Evolutionary conservation across 495 filamentous ascomycete species (phyloP).

Genomic region (Penicillium roqueforti): DNA sequence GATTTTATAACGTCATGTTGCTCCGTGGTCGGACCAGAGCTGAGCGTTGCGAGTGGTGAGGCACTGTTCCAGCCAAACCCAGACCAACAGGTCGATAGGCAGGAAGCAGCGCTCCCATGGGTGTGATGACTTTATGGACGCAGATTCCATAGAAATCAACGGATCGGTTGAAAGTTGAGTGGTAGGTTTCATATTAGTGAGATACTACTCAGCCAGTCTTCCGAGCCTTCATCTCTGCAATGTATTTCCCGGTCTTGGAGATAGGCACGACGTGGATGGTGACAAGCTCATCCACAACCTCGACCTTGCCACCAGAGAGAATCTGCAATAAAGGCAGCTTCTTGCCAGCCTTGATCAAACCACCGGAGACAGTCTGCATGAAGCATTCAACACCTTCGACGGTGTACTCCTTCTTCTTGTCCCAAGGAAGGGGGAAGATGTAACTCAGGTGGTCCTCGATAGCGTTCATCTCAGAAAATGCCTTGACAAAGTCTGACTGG

Average conservation of each 20-base stretch:
- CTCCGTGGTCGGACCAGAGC: neutral
- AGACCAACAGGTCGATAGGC: neutral
- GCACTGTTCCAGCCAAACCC: neutral
- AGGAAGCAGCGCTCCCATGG: neutral
- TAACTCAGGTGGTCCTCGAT: slow-evolving; percentile 73
- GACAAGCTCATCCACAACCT: slow-evolving; percentile 82
- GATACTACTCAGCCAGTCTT: slow-evolving; percentile 34
- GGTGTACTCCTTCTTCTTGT: slow-evolving; percentile 62
- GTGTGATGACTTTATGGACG: neutral
- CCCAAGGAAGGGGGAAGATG: slow-evolving; percentile 84
- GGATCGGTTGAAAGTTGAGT: neutral
- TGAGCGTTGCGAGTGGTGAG: neutral
- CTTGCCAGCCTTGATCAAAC: slow-evolving; percentile 85
- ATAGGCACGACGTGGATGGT: slow-evolving; percentile 75
- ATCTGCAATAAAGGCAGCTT: slow-evolving; percentile 72
- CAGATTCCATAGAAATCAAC: neutral
- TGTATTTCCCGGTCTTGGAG: slow-evolving; percentile 62
- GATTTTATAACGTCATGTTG: neutral
- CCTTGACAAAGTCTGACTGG: slow-evolving; percentile 86
- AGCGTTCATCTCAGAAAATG: slow-evolving; percentile 64
- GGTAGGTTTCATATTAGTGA: neutral
- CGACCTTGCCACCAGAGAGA: slow-evolving; percentile 70
- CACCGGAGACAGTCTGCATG: slow-evolving; percentile 76
- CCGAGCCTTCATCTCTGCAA: slow-evolving; percentile 74
- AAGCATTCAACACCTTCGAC: slow-evolving; percentile 72